phyloP scores from a whole-genome alignment of 225 moss, liverwort and hornwort genomes.

The Straminergon stramineum region DNA sequence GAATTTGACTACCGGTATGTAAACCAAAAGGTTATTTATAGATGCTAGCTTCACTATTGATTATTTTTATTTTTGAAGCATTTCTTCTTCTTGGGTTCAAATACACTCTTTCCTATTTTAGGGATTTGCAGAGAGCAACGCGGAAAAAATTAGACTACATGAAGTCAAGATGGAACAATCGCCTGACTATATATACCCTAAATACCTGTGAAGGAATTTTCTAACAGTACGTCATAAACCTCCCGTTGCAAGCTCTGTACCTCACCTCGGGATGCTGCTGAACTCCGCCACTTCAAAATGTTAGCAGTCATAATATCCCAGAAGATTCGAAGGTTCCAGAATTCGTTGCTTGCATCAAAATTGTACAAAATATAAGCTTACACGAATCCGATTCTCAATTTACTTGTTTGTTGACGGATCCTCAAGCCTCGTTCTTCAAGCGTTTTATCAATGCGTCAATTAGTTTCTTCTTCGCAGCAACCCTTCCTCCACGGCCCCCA shows the following conservation, averaged over 20 bases:
- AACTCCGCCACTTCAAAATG: background rate
- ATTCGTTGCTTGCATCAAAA: background rate
- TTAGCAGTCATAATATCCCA: background rate
- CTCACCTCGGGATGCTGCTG: background rate
- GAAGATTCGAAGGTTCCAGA: background rate
- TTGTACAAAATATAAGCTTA: background rate
- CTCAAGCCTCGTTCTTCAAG: slow-evolving; percentile 40
- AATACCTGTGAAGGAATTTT: background rate
- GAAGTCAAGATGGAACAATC: background rate
- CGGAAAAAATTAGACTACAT: background rate
- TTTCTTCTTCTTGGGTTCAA: background rate
- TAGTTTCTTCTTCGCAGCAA: slow-evolving; percentile 53
- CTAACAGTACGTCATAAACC: background rate
- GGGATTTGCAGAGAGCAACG: background rate
- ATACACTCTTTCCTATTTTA: background rate
- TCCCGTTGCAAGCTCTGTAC: background rate
- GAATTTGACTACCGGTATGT: too few relatives aligned
- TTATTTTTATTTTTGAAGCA: background rate
- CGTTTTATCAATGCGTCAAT: slow-evolving; percentile 53
- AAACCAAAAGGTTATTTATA: too few relatives aligned
- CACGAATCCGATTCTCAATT: background rate
- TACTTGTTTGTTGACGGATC: background rate
- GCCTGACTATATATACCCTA: background rate
- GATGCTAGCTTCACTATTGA: background rate
- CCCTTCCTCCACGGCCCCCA: slow-evolving; percentile 17